Conservation (phyloP, 2,329 filamentous ascomycete species). For the Penicillium sp. region DNA sequence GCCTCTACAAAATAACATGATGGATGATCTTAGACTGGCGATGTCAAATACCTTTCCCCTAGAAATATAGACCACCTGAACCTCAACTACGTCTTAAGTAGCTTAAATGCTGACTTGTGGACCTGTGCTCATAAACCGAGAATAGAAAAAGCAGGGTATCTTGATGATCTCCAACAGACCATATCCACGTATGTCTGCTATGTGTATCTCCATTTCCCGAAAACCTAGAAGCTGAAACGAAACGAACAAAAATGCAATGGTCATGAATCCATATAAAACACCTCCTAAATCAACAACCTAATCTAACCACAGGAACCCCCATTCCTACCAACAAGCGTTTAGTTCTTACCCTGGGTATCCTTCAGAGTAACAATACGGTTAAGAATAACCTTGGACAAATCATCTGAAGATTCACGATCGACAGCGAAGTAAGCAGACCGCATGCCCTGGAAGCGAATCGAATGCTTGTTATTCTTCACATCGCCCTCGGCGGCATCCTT, state of each 20-base stretch:
- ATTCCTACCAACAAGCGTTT: not conserved
- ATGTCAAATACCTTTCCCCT: not conserved
- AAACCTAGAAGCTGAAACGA: not conserved
- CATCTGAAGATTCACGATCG: slow-evolving; percentile 71
- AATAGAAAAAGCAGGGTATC: not conserved
- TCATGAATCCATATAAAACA: slow-evolving; percentile 17
- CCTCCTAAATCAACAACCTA: slow-evolving; percentile 4
- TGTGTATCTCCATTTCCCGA: not conserved
- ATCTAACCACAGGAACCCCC: not conserved
- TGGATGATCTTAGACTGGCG: slow-evolving; percentile 11
- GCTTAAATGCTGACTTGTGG: no score
- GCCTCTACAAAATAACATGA: slow-evolving; percentile 15
- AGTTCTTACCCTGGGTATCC: slow-evolving; percentile 49
- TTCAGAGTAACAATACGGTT: slow-evolving; percentile 91
- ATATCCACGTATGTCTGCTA: not conserved
- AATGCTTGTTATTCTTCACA: slow-evolving; percentile 56
- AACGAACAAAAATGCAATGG: slow-evolving; percentile 12
- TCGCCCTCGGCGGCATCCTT: slow-evolving; percentile 55
- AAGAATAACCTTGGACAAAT: slow-evolving; percentile 65
- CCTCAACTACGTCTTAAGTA: no score
- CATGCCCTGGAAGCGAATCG: slow-evolving; percentile 85
- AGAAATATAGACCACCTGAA: not conserved
- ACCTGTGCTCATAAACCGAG: not conserved
- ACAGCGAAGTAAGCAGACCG: slow-evolving; percentile 63
- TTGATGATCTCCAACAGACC: not conserved